phyloP scores from a whole-genome alignment of 257 asterid genomes.

The Lycium barbarum region DNA sequence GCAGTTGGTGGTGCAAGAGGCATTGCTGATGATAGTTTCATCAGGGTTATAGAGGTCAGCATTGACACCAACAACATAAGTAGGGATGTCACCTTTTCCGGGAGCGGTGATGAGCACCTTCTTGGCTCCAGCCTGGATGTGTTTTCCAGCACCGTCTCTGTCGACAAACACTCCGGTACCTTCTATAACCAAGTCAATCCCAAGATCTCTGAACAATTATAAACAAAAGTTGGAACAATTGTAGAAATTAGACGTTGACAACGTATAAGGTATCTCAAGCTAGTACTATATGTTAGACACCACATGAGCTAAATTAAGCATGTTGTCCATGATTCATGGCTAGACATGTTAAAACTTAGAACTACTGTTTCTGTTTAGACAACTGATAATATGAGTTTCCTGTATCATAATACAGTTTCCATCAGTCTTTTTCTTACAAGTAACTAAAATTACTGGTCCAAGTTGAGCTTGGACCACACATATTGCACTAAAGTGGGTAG shows the following conservation, averaged over 20 bases:
- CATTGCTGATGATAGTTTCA: slow-evolving; percentile 89
- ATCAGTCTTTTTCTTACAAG: neutral
- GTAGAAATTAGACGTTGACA: neutral
- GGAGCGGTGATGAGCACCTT: slow-evolving; percentile 97
- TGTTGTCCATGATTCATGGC: neutral
- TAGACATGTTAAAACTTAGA: neutral
- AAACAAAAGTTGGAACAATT: neutral
- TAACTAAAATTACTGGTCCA: neutral
- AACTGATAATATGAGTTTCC: neutral
- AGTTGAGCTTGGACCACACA: neutral
- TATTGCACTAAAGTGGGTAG: neutral
- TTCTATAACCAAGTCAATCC: slow-evolving; percentile 81
- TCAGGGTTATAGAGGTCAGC: slow-evolving; percentile 67
- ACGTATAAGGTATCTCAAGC: neutral
- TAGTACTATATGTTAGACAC: no score
- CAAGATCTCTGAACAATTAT: slow-evolving; percentile 60
- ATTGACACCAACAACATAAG: slow-evolving; percentile 91
- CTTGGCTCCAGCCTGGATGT: slow-evolving; percentile 88
- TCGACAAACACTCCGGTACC: slow-evolving; percentile 96
- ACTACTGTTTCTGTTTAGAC: neutral
- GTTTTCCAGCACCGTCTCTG: slow-evolving; percentile 93
- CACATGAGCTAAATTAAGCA: neutral
- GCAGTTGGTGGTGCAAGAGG: slow-evolving; percentile 98
- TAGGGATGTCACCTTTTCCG: slow-evolving; percentile 93
- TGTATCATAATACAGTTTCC: neutral